A percentile compares a stretch with the other conserved stretches of the same genome.
phyloP scores from a whole-genome alignment of 2,329 filamentous ascomycete species.

The Hypoxylon rubiginosum region DNA sequence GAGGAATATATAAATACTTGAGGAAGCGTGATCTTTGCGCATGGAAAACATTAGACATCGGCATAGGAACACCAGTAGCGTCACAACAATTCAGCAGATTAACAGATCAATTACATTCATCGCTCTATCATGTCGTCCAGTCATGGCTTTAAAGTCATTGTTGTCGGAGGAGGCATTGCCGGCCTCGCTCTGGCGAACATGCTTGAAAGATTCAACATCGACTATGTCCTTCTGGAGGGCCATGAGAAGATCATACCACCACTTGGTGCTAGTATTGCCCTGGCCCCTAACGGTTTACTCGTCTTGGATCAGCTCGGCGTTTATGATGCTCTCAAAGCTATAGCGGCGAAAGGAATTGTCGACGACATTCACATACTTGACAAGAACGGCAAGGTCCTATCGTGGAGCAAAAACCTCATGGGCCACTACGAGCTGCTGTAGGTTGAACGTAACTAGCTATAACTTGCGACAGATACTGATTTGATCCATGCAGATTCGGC shows the following conservation, averaged over 20 bases:
- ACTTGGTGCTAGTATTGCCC: conserved; percentile 62
- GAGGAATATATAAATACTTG: neutral
- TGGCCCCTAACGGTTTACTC: conserved; percentile 58
- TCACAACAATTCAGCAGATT: neutral
- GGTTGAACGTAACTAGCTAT: neutral
- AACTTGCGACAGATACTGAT: conserved; percentile 10
- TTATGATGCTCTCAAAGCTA: conserved; percentile 47
- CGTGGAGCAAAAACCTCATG: conserved; percentile 14
- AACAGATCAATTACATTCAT: neutral
- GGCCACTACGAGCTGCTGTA: conserved; percentile 18
- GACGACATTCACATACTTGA: conserved; percentile 15
- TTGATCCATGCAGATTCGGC: conserved; percentile 44
- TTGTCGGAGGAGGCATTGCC: conserved; percentile 63
- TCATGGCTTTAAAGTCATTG: conserved; percentile 56
- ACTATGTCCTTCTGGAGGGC: conserved; percentile 64
- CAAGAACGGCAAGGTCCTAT: conserved; percentile 32
- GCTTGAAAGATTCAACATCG: conserved; percentile 60
- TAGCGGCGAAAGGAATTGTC: conserved; percentile 27
- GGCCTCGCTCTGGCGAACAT: conserved; percentile 62
- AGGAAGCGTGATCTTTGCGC: neutral
- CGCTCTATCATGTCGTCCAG: conserved; percentile 7
- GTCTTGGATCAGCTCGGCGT: conserved; percentile 66
- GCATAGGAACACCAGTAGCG: neutral
- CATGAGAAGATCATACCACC: conserved; percentile 58
- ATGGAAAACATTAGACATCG: neutral